These are phyloP conservation scores for Calocybe gambosa DNA, from an alignment of 1,284 basidiomycete species.

Conservation along the genomic window DNA sequence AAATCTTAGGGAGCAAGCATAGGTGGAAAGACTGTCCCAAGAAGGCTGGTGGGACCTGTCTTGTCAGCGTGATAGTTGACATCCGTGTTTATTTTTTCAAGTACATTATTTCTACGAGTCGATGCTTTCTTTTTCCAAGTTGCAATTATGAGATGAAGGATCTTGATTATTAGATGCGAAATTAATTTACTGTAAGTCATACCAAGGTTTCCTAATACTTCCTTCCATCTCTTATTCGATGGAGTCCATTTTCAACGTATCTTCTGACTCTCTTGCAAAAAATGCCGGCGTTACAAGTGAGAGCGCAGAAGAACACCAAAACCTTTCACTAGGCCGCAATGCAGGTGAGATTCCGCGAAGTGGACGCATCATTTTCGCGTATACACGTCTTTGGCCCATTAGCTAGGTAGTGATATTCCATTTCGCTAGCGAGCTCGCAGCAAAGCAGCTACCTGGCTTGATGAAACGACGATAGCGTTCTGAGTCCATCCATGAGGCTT, in stretches of 20 bases:
- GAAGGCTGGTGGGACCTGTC: conserved; percentile 12
- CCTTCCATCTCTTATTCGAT: not conserved
- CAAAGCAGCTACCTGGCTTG: conserved; percentile 31
- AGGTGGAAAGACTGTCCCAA: conserved; percentile 8
- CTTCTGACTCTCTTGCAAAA: conserved; percentile 14
- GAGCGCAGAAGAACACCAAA: conserved; percentile 3
- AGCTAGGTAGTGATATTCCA: conserved; percentile 8
- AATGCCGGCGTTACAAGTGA: conserved; percentile 11
- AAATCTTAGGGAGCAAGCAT: not conserved
- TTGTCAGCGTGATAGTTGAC: too few relatives aligned
- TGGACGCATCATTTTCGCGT: not conserved
- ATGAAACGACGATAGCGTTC: conserved; percentile 19
- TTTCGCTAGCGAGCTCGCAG: conserved; percentile 30
- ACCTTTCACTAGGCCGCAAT: conserved; percentile 5
- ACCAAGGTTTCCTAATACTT: not conserved
- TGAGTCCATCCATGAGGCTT: conserved; percentile 23
- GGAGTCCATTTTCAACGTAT: conserved; percentile 11
- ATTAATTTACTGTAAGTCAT: too few relatives aligned
- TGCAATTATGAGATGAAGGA: too few relatives aligned
- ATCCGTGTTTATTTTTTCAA: too few relatives aligned
- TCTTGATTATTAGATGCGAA: too few relatives aligned
- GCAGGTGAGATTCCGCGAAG: conserved; percentile 7
- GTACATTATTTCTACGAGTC: too few relatives aligned
- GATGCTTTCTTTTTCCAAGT: too few relatives aligned
- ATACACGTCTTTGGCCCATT: not conserved